Base-by-base conservation (phyloP, 306 rosid species). In the Urtica urens region DNA sequence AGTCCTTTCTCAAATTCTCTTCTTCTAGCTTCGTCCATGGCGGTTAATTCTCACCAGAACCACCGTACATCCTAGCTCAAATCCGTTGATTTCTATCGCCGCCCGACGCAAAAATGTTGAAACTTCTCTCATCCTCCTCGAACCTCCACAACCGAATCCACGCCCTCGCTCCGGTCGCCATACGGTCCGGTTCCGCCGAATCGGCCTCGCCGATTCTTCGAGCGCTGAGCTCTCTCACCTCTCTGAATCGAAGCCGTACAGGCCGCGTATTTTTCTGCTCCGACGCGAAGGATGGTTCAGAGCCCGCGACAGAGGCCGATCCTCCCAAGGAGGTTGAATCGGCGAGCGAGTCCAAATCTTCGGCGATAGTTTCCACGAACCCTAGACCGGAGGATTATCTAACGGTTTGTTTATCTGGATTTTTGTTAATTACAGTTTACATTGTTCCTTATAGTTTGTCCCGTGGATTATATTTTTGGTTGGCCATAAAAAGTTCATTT, bases 361-460 rank as follows among this genome's bases (percentile, higher is more conserved):
- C 90, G 9, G 96, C 99, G 39, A 92, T 92, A 9, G 79, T 92
- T 38, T 45, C 99, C 55, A 79, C 93, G 2, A 66, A 72, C 66
- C 96, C 99, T 15, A 72, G 78, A 63, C 99, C 94, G 9, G 99
- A 92, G 68, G 99, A 85, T 69, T 92, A 86, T 57, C 75, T 85
- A 53, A 82, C 86, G 62, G 99, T 92, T 69, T 53, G 95, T 74
- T 75, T 54, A 7, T 21, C 20, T 51, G 22, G 31, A 41, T n/a
- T n/a, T n/a, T n/a, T n/a, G n/a, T n/a, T n/a, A 57, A 26, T 58
- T 37, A 5, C 27, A 18, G 3, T 33, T 21, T 57, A 21, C 45
- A 30, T 18, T 0, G 39, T 24, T 27, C 35, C 14, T 10, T 25
- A 20, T 12, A 15, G 19, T 15, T 46, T 10, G 33, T 28, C 10